These are phyloP conservation scores for Russula dissimulans DNA, from an alignment of 768 basidiomycete species.

Conservation along the genomic window DNA sequence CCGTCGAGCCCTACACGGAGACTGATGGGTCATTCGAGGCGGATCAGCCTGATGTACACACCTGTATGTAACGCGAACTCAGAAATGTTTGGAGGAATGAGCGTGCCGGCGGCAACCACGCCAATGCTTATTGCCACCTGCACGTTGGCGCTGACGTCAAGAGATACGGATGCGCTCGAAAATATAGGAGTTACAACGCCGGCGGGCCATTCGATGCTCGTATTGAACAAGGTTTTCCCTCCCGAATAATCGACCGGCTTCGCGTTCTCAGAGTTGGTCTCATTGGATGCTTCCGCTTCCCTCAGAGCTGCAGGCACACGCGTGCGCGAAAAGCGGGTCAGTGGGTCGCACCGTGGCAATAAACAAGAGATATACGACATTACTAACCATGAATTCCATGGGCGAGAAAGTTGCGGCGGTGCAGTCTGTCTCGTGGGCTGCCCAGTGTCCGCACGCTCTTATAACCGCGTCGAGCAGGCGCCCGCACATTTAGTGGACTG, in stretches of 20 bases:
- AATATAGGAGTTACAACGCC: background rate
- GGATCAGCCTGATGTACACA: background rate
- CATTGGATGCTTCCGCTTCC: background rate
- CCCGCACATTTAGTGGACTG: too few species aligned
- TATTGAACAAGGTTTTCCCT: background rate
- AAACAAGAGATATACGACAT: background rate
- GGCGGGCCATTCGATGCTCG: background rate
- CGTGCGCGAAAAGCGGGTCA: background rate
- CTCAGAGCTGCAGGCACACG: background rate
- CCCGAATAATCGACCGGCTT: background rate
- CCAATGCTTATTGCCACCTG: background rate
- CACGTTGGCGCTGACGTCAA: background rate
- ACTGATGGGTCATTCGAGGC: slow-evolving; percentile 19
- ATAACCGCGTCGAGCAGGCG: background rate
- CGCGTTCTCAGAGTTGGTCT: background rate
- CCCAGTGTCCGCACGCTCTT: background rate
- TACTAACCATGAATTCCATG: background rate
- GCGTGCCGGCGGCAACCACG: slow-evolving; percentile 1
- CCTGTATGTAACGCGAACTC: slow-evolving; percentile 5
- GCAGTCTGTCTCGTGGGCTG: background rate
- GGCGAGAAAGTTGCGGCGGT: background rate
- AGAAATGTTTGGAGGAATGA: slow-evolving; percentile 1
- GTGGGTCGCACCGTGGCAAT: background rate
- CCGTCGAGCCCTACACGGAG: background rate
- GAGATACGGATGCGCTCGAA: background rate